Base-by-base conservation (phyloP, 495 filamentous ascomycete genomes). In the Penicillium pancosmium region DNA sequence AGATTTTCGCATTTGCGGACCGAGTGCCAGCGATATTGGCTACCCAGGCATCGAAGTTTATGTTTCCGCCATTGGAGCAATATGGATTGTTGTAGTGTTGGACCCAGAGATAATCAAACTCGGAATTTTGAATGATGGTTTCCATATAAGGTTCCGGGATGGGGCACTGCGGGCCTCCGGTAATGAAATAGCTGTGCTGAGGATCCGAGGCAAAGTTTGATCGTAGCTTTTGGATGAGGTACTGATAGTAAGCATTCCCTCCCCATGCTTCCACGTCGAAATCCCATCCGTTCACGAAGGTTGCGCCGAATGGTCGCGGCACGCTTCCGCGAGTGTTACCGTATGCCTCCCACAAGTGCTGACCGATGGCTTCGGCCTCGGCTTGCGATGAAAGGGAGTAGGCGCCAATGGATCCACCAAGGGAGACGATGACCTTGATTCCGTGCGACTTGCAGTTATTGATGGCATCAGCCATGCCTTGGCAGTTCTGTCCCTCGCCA, bases 211-310 rank as follows among this genome's bases (percentile, higher is more conserved):
- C 66, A 62, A 83, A 82, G 34, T 72, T 68, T 12, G 61, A 57
- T n/a, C 82, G 81, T 13, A 87, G 76, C 3, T 61, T 62, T 5
- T 68, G 60, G 53, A 83, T 76, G 56, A 84, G 74, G 52, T 71
- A 65, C 38, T 68, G 68, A 66, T 80, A 83, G 58, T 67, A 63
- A 31, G 65, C 50, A 21, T 73, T 70, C 31, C 65, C 65, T 47
- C 69, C 70, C 7, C 63, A 61, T 0, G 56, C 44, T 35, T 63
- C 59, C 38, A 82, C 79, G 52, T 82, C 81, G 40, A 85, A 73
- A 59, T 88, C 85, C 71, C 86, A 87, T 21, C 85, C 85, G 60
- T 88, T 82, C 53, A 87, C 62, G 10, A 73, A 72, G 0, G 78
- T 73, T 5, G 68, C 51, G 15, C 84, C 85, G 54, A 87, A 84